These are phyloP conservation scores for Solanum lycopersicoides DNA, from an alignment of 257 asterid species.

Conservation along the genomic window DNA sequence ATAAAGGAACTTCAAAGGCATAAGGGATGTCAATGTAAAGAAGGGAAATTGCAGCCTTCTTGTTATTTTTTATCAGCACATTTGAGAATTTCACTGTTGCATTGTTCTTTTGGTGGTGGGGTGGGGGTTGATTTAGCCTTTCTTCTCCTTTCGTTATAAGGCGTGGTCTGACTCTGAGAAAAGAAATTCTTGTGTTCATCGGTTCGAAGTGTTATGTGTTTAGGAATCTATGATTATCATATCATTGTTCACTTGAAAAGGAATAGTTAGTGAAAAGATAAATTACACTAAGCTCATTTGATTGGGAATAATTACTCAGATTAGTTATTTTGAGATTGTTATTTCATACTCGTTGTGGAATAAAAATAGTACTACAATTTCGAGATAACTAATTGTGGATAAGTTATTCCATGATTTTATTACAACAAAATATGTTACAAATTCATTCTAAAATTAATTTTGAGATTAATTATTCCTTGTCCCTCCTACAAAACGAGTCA, in stretches of 20 bases:
- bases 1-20: conserved; percentile 67
- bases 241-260: not conserved
- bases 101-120: not conserved
- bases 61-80: not conserved
- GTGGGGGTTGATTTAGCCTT: not conserved
- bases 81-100: not conserved
- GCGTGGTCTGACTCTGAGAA: not conserved
- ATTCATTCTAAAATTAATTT: not conserved
- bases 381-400: fast-evolving
- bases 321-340: too few species aligned
- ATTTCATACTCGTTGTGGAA: fast-evolving
- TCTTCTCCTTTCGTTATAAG: not conserved
- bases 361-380: too few species aligned
- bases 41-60: not conserved
- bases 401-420: too few species aligned
- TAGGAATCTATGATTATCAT: not conserved
- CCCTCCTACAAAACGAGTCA: too few species aligned
- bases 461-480: not conserved
- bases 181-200: not conserved
- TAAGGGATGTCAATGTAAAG: not conserved
- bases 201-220: not conserved
- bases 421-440: fast-evolving
- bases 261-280: not conserved
- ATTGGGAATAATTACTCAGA: not conserved
- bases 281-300: not conserved